Evolutionary conservation across 225 moss, liverwort and hornwort species (phyloP), one percentile per base, ranked within the genome.

Genomic region (Bryum argenteum): DNA sequence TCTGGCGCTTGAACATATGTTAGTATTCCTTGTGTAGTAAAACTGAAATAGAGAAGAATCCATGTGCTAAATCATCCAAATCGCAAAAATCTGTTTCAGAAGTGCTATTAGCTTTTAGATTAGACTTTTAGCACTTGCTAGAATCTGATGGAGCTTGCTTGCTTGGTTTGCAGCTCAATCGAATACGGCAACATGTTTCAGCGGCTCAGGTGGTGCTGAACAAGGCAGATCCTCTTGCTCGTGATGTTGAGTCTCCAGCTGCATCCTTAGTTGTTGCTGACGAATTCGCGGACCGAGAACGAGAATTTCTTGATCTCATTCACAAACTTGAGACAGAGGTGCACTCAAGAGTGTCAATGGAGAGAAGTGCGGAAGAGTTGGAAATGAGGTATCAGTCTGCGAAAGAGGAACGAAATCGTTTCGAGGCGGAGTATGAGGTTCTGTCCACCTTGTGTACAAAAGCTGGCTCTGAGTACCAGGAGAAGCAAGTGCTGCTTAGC

Each of bases 361-460:
- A 74, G 54, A 77, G 33, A 48, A 83, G 63, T 50, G 67, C 71
- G 19, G 84, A 87, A 75, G 79, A 83, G 63, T 76, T 90, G 22
- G 69, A 73, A 58, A 76, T 79, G 63, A 80, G 77, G 37, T 81
- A 61, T 41, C 75, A 45, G 15, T 70, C 64, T 43, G 75, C 79
- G 18, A 83, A 76, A 39, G 84, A 40, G 52, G 82, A 78, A 72
- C 81, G 78, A 55, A 94, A 94, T 77, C 89, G 85, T 9, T 84
- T 74, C 61, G 74, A 82, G 72, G 82, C 92, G 56, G 92, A 98
- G 74, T 75, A 79, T 71, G 77, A 73, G 24, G 81, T 91, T 66
- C 77, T 98, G 24, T 73, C 87, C 42, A 74, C 74, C 44, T 75
- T 94, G 14, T 78, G 82, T 39, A 19, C 47, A 5, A 88, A 83